Conservation (phyloP, 1,284 basidiomycete genomes). For the Ganoderma leucocontextum region DNA sequence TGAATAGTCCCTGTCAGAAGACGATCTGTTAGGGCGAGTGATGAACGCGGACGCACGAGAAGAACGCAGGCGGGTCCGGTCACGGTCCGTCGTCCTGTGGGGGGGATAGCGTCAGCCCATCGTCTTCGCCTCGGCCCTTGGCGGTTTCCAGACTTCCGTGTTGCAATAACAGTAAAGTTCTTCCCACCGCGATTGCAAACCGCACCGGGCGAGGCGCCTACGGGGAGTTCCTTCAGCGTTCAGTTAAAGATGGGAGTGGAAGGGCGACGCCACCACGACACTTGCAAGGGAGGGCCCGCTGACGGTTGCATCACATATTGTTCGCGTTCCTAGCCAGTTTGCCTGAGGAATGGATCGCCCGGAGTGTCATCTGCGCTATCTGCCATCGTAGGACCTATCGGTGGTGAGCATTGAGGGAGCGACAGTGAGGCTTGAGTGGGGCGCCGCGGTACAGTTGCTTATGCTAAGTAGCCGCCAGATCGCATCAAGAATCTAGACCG, state of each 20-base stretch:
- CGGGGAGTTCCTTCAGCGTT: background rate
- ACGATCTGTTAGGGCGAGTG: conserved; percentile 1
- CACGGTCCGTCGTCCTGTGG: background rate
- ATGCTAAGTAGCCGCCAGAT: background rate
- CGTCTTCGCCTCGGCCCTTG: background rate
- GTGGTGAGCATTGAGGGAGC: too few species aligned
- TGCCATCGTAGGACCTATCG: background rate
- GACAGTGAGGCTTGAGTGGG: background rate
- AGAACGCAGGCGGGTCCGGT: background rate
- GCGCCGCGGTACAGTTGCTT: background rate
- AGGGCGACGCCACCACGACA: background rate
- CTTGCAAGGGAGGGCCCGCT: background rate
- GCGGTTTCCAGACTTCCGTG: background rate
- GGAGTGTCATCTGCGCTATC: background rate
- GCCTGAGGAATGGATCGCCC: background rate
- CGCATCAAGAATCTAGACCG: background rate
- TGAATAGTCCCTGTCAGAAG: background rate
- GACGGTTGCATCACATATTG: background rate
- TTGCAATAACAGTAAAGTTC: background rate
- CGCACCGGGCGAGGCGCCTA: background rate
- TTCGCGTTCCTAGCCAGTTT: background rate
- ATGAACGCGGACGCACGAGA: conserved; percentile 2
- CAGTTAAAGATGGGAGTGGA: background rate
- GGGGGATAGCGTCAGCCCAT: background rate
- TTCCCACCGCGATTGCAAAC: background rate